Evolutionary conservation across 768 basidiomycete species (phyloP), one percentile per base, ranked within the genome.

Genomic region (Roridomyces roridus): DNA sequence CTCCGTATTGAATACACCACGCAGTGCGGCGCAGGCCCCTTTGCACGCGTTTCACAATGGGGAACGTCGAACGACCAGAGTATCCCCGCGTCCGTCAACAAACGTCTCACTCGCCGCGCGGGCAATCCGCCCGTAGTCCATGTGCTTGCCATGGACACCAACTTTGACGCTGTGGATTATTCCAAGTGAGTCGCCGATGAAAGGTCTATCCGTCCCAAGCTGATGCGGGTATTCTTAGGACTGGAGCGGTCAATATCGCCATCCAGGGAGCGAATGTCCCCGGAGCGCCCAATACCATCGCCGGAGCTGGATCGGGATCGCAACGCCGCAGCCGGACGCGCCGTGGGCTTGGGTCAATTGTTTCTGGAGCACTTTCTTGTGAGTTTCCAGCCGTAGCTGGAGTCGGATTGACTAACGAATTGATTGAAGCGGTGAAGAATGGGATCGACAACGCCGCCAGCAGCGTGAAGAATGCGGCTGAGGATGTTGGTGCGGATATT

Each of bases 131-230:
- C 61, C 2, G 28, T 46, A 6, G 61, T 63, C 12, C 45, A 63
- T 25, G 57, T 53, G 15, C 53, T 63, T 26, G 21, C 48, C 25
- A 37, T 63, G 47, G 61, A 63, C 46, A 51, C 57, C 18, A 37
- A 63, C 36, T 63, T 63, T 34, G 48, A 36, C 20, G 29, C 52
- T 10, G 61, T 56, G 10, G 51, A 62, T 18, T 43, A 15, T 8
- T 44, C 51, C 7, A 42, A 63, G 61, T 63, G 41, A 18, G 57
- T 58, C n/a, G n/a, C n/a, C n/a, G n/a, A n/a, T n/a, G n/a, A n/a
- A n/a, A n/a, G n/a, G n/a, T n/a, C n/a, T n/a, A n/a, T n/a, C n/a
- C n/a, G n/a, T n/a, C n/a, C n/a, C n/a, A n/a, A n/a, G n/a, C n/a
- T n/a, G n/a, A n/a, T n/a, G n/a, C n/a, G n/a, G n/a, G n/a, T 20